Conservation (phyloP, 2,329 filamentous ascomycete species). For the Ophiocordyceps camponoti-floridani region DNA sequence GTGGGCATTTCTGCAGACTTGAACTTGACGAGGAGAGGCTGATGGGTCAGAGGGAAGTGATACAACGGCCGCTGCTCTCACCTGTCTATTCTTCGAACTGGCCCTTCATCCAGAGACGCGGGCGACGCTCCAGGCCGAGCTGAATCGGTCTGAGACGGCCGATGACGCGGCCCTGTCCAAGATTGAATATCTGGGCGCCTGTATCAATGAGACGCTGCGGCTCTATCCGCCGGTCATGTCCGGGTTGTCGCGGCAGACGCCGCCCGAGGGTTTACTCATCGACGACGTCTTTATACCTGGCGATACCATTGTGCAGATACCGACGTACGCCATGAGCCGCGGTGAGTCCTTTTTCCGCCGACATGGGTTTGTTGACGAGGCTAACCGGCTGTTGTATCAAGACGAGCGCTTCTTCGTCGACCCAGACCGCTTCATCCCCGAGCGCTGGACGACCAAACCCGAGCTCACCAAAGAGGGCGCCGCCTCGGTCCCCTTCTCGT, state of each 20-base stretch:
- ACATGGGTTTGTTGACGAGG: background rate
- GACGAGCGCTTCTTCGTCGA: constrained; percentile 5
- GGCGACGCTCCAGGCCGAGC: constrained; percentile 17
- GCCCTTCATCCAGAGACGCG: constrained; percentile 8
- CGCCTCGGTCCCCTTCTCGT: background rate
- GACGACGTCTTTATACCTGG: constrained; percentile 16
- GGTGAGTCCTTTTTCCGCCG: background rate
- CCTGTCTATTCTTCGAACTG: constrained; percentile 16
- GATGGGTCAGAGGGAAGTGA: constrained; percentile 7
- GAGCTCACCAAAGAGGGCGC: constrained; percentile 8
- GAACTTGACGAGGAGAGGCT: background rate
- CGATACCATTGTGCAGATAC: constrained; percentile 12
- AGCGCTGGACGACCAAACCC: constrained; percentile 14
- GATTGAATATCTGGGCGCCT: constrained; percentile 14
- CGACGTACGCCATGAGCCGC: constrained; percentile 4
- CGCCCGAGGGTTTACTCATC: constrained; percentile 16
- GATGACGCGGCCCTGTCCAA: constrained; percentile 5
- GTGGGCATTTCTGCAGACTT: background rate
- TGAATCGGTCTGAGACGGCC: constrained; percentile 7
- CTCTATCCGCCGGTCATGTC: constrained; percentile 3
- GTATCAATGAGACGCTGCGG: constrained; percentile 21
- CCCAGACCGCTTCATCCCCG: constrained; percentile 13
- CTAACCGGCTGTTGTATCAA: background rate
- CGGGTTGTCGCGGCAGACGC: constrained; percentile 17
- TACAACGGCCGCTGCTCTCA: constrained; percentile 16